Conservation (phyloP, 78 protist species). For the Dictyostelium brefeldianum region DNA sequence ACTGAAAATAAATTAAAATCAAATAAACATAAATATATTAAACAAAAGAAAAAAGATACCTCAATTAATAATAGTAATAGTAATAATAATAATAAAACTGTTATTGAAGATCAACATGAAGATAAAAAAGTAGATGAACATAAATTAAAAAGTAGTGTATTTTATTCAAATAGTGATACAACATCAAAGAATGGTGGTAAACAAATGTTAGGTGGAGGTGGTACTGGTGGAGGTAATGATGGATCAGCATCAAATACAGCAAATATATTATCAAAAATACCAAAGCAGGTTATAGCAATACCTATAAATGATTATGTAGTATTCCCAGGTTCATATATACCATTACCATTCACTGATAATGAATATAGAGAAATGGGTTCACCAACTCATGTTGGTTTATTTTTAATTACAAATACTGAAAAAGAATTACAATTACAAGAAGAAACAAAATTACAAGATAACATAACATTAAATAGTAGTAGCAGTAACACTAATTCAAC, state of each 20-base stretch:
- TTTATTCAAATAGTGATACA: not conserved
- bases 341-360: not conserved
- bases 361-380: slow-evolving; percentile 31
- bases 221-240: not conserved
- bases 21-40: too few species aligned
- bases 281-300: slow-evolving; percentile 17
- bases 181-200: not conserved
- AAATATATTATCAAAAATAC: not conserved
- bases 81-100: not conserved
- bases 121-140: not conserved
- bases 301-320: not conserved
- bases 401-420: slow-evolving; percentile 5
- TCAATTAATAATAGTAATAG: not conserved
- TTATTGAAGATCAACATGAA: not conserved
- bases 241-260: not conserved
- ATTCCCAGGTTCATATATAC: not conserved
- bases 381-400: slow-evolving; percentile 9
- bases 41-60: too few species aligned
- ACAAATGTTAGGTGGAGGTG: not conserved
- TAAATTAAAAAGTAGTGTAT: not conserved
- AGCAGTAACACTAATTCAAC: too few species aligned
- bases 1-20: too few species aligned
- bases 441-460: not conserved
- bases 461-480: not conserved
- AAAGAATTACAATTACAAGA: not conserved